Base-by-base conservation (phyloP, 2,329 filamentous ascomycete genomes). In the Aspergillus flavus region DNA sequence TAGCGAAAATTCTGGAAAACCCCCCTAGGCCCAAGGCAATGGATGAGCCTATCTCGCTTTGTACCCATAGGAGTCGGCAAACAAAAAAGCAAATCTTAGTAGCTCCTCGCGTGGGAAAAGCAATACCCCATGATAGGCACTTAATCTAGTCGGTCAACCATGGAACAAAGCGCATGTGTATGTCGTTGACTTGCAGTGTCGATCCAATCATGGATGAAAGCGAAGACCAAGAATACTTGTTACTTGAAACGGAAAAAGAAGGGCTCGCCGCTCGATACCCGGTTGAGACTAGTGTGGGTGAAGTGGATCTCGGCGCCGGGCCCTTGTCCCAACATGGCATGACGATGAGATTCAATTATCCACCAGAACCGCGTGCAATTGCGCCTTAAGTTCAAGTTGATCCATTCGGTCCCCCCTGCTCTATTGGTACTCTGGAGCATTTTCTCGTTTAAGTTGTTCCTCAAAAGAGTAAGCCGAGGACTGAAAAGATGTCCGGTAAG, bases 201-300 rank as follows among this genome's bases (percentile, higher is more conserved):
- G 4, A 30, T 21, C 28, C 10, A 43, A 11, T 64, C 62, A 68
- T 64, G 62, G 43, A 61, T 16, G 4, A n/a, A 16, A 12, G 41
- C n/a, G 6, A 21, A 26, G 16, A 12, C 64, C 65, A 68, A 70
- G 67, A 66, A 50, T 56, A 46, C 59, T 53, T 58, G 36, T 63
- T 68, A 52, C 68, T 66, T 59, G 50, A 70, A 69, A 60, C 21
- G 59, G 69, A 57, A 69, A 71, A 71, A 71, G 69, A 55, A 71
- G 61, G 60, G 57, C 57, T 62, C 60, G 50, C 28, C 52, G 52
- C 11, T 36, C 52, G 10, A 32, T 36, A 30, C 52, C 30, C 14
- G 9, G 32, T 23, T 23, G 5, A 55, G 52, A 55, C 52, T 55
- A 55, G 52, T 39, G 52, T 4, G 14, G 7, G 30, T 9, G n/a